Evolutionary conservation across 2,329 filamentous ascomycete genomes (phyloP).

Genomic region (Paecilomyces variotii): DNA sequence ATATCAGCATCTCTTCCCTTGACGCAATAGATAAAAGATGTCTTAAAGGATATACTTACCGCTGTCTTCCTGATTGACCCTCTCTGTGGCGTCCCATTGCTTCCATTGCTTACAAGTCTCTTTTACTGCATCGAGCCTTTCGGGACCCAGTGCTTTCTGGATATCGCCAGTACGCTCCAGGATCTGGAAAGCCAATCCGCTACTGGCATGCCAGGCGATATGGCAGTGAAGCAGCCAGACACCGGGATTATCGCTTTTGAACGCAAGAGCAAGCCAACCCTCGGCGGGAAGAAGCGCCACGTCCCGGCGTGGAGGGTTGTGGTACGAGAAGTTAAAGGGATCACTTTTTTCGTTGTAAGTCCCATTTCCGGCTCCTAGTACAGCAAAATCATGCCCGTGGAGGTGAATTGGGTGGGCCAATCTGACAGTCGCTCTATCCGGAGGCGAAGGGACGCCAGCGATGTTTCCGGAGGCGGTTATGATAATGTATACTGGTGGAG

Average conservation of each 20-base stretch:
- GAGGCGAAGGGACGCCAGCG: neutral
- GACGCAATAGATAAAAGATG: neutral
- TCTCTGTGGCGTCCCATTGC: neutral
- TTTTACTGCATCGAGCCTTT: neutral
- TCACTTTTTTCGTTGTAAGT: constrained; percentile 8
- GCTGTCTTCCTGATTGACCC: neutral
- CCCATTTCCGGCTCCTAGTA: constrained; percentile 13
- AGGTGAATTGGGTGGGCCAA: constrained; percentile 22
- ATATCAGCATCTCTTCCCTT: neutral
- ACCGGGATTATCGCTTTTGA: constrained; percentile 36
- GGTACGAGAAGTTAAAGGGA: constrained; percentile 6
- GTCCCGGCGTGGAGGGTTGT: constrained; percentile 26
- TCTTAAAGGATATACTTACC: neutral
- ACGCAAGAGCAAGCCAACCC: constrained; percentile 35
- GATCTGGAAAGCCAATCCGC: constrained; percentile 19
- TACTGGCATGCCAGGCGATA: constrained; percentile 23
- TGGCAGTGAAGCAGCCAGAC: constrained; percentile 38
- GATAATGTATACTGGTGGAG: neutral
- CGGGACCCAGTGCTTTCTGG: neutral
- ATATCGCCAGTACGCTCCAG: constrained; percentile 11
- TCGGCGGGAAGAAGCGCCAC: constrained; percentile 28
- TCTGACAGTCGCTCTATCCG: constrained; percentile 3
- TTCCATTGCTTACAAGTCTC: neutral
- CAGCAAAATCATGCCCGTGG: constrained; percentile 22
- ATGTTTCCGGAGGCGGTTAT: neutral